A percentile compares a stretch with the other conserved stretches of the same genome.
These are phyloP conservation scores for Centrapalus pauciflorus DNA, from an alignment of 129 eudicot species.

Conservation along the genomic window DNA sequence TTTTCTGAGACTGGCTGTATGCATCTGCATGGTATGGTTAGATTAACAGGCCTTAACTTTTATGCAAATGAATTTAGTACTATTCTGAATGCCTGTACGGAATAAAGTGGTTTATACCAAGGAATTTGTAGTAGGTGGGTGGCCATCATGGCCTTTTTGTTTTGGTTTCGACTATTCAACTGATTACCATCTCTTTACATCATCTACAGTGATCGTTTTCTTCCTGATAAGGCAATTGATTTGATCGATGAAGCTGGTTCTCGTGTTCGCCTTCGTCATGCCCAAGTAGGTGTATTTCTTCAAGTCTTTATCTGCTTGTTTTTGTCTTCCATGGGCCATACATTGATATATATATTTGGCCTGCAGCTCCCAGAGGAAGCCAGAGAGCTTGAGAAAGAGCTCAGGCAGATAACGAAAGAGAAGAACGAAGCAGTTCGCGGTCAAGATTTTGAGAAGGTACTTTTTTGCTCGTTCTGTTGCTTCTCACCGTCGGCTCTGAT, in stretches of 20 bases:
- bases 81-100: not conserved
- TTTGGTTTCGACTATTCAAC: not conserved
- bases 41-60: too few species aligned
- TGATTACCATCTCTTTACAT: conserved; percentile 3
- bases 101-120: not conserved
- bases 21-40: not conserved
- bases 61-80: not conserved
- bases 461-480: not conserved
- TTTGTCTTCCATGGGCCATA: not conserved
- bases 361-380: conserved; percentile 91
- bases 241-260: conserved; percentile 94
- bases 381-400: conserved; percentile 84
- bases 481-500: too few species aligned
- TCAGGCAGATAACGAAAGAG: conserved; percentile 82
- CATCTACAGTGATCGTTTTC: conserved; percentile 66
- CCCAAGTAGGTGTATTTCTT: conserved; percentile 43
- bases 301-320: not conserved
- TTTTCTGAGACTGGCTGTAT: not conserved
- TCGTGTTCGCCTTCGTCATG: conserved; percentile 78
- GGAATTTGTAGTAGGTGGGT: not conserved
- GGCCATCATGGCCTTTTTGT: too few species aligned
- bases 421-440: conserved; percentile 80
- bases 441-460: conserved; percentile 91
- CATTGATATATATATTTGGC: not conserved
- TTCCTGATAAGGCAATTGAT: conserved; percentile 93